A percentile compares a stretch with the other conserved stretches of the same genome.
Evolutionary conservation across 805 yeast species (phyloP).

Genomic region (Torulaspora microellipsoides): DNA sequence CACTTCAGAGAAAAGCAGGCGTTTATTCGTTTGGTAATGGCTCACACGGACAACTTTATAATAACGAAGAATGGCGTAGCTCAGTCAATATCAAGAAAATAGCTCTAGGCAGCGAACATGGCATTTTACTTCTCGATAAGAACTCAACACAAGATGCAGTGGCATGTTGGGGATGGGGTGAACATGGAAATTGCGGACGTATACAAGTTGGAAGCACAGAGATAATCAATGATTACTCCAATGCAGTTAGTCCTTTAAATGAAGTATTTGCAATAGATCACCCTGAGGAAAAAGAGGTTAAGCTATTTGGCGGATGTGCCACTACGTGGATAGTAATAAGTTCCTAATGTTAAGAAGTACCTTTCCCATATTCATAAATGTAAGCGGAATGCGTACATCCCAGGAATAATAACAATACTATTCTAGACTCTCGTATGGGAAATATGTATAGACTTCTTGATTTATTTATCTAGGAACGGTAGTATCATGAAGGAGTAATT

Average conservation of each 20-base stretch:
- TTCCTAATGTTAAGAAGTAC: conserved; percentile 58
- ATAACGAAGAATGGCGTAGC: conserved; percentile 4
- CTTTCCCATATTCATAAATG: conserved; percentile 77
- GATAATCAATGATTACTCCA: conserved; percentile 25
- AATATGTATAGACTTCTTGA: conserved; percentile 71
- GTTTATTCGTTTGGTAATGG: conserved; percentile 65
- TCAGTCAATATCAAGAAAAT: conserved; percentile 21
- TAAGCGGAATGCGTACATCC: conserved; percentile 11
- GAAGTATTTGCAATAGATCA: conserved; percentile 6
- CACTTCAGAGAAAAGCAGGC: neutral
- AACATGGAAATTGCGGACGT: conserved; percentile 90
- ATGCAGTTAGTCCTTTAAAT: conserved; percentile 23
- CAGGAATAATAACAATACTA: conserved; percentile 33
- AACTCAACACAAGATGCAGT: conserved; percentile 33
- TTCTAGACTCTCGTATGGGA: conserved; percentile 51
- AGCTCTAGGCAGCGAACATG: conserved; percentile 85
- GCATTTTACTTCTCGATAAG: conserved; percentile 39
- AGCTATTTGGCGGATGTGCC: conserved; percentile 30
- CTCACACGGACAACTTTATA: conserved; percentile 62
- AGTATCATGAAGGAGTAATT: conserved; percentile 13
- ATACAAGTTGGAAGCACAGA: conserved; percentile 8
- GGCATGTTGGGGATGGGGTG: conserved; percentile 97
- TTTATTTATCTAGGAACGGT: conserved; percentile 37
- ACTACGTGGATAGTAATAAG: conserved; percentile 30
- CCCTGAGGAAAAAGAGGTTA: neutral